Evolutionary conservation across 768 basidiomycete genomes (phyloP).

Genomic region (Kwoniella newhampshirensis): DNA sequence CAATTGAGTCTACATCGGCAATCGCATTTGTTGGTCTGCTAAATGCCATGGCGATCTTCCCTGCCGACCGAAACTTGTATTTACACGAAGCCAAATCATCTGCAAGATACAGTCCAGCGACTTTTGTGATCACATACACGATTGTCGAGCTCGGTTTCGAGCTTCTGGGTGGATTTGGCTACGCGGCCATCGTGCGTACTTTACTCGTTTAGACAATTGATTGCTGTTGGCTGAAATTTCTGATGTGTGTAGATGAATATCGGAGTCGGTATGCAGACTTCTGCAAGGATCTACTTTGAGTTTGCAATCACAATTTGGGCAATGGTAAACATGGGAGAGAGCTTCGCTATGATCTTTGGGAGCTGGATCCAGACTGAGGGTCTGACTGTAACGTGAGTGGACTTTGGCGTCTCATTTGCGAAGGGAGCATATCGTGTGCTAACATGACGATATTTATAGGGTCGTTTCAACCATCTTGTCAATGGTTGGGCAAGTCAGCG

Average conservation of each 20-base stretch:
- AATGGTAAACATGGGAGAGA: conserved; percentile 52
- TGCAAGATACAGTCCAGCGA: conserved; percentile 55
- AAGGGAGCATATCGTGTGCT: neutral
- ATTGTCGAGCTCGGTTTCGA: conserved; percentile 53
- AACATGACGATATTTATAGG: conserved; percentile 9
- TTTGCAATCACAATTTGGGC: conserved; percentile 52
- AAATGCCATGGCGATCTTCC: conserved; percentile 56
- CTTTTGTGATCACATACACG: conserved; percentile 55
- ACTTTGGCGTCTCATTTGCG: neutral
- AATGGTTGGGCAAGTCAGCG: conserved; percentile 42
- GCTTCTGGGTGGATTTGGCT: conserved; percentile 48
- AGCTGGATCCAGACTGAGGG: conserved; percentile 51
- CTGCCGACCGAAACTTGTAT: conserved; percentile 56
- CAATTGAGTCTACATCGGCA: conserved; percentile 46
- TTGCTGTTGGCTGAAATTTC: no score
- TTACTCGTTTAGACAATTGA: no score
- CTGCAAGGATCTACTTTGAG: conserved; percentile 53
- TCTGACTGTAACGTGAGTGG: conserved; percentile 50
- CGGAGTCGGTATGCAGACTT: conserved; percentile 52
- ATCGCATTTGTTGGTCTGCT: conserved; percentile 55
- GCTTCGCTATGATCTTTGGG: conserved; percentile 52
- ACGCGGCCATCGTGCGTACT: conserved; percentile 30
- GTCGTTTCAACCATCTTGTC: conserved; percentile 48
- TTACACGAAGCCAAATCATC: conserved; percentile 56
- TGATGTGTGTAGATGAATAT: conserved; percentile 46